Percentiles rank a stretch among this genome's conserved stretches.
phyloP scores from a whole-genome alignment of 306 rosid species.

The Corylus avellana region DNA sequence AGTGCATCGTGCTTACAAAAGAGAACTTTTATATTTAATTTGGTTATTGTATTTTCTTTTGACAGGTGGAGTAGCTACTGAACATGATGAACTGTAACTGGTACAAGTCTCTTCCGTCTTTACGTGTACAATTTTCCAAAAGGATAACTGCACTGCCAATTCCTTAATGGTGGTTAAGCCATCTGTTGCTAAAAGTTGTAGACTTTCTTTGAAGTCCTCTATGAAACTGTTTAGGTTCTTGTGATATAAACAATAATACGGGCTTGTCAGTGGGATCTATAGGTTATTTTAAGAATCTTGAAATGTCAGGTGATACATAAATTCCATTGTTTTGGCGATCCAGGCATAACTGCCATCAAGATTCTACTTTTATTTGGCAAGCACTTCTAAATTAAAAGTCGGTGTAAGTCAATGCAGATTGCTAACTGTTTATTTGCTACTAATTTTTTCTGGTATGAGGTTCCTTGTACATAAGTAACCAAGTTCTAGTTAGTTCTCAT shows the following conservation, averaged over 20 bases:
- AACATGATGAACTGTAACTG: conserved; percentile 77
- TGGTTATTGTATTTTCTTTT: conserved; percentile 31
- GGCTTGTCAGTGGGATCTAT: neutral
- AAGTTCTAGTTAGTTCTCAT: neutral
- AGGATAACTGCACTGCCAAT: neutral
- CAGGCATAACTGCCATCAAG: neutral
- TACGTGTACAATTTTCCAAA: neutral
- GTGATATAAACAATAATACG: neutral
- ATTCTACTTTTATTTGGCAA: neutral
- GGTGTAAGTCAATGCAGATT: neutral
- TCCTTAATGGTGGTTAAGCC: neutral
- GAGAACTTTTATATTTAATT: conserved; percentile 8
- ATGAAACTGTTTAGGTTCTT: neutral
- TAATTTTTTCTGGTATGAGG: neutral
- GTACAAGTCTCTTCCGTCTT: conserved; percentile 13
- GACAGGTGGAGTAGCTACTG: conserved; percentile 44
- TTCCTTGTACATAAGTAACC: neutral
- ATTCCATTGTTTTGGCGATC: neutral
- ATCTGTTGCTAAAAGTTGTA: neutral
- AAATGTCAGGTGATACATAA: neutral
- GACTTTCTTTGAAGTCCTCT: neutral
- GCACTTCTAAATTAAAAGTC: neutral
- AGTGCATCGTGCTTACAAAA: conserved; percentile 9
- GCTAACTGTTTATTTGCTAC: neutral
- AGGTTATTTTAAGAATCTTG: neutral